Evolutionary conservation across 768 basidiomycete species (phyloP).

Genomic region (Rhizopogon roseolus): DNA sequence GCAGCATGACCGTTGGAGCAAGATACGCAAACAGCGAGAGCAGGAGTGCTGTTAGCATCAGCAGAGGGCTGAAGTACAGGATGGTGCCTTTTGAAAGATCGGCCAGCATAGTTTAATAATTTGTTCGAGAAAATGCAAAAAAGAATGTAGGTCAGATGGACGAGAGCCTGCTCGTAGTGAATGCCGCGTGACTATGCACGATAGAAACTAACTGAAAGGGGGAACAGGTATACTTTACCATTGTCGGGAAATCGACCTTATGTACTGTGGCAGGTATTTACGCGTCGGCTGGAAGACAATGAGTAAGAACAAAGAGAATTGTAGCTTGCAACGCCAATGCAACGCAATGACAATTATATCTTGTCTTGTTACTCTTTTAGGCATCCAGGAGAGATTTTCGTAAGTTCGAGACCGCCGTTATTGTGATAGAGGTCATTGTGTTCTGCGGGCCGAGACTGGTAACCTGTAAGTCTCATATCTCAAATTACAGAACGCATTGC

Average conservation of each 20-base stretch:
- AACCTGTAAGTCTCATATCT: too few species aligned
- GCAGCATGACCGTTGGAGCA: constrained; percentile 59
- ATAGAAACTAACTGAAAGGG: not conserved
- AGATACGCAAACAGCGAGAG: constrained; percentile 64
- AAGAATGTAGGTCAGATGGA: not conserved
- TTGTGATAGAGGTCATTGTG: not conserved
- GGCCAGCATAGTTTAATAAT: constrained; percentile 51
- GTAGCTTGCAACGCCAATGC: not conserved
- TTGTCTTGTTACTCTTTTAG: not conserved
- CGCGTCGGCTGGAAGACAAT: not conserved
- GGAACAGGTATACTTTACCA: not conserved
- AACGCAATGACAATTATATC: not conserved
- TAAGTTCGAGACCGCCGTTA: not conserved
- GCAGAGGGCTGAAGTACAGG: constrained; percentile 61
- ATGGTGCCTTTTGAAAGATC: constrained; percentile 64
- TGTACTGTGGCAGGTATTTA: not conserved
- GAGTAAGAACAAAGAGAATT: not conserved
- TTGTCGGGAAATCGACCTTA: not conserved
- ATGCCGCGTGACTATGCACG: not conserved
- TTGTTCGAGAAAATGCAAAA: not conserved
- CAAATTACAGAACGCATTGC: too few species aligned
- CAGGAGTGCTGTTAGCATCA: constrained; percentile 61
- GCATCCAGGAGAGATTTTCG: not conserved
- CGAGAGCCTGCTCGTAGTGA: constrained; percentile 2
- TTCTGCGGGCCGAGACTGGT: too few species aligned